Base-by-base conservation (phyloP, 768 basidiomycete species). In the Boletellus sp. region DNA sequence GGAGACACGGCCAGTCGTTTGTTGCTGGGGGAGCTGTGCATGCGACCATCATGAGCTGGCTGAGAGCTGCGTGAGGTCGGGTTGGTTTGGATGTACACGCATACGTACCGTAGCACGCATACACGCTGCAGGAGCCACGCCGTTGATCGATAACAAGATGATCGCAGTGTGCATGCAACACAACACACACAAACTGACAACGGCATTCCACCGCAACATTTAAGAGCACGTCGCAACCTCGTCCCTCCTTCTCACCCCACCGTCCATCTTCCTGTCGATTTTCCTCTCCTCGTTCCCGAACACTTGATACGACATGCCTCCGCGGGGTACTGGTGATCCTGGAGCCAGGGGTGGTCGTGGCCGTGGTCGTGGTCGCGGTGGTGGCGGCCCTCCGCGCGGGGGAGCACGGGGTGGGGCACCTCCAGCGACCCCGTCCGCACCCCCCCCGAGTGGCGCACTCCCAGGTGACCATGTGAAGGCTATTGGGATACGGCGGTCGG, bases 401-500 rank as follows among this genome's bases (percentile, higher is more conserved):
- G 56, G 60, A 13, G 56, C 64, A 35, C 53, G 65, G 35, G 47
- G 62, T 33, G 56, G 59, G 15, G 47, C 48, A 33, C 47, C 46
- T 36, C 45, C 54, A 20, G 47, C 55, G 26, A 45, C 55, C 45
- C 5, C 44, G 68, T 52, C 54, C 6, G 63, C 37, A 60, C 43
- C 71, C 61, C 37, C 70, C 13, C 67, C 74, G 12, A 74, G 62
- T n/a, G 60, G 59, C 31, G 52, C 58, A 39, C 61, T 68, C 23
- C 67, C 67, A 42, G 60, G 53, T 37, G 43, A 55, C 16, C 78
- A 78, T 56, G 69, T 80, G 42, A 51, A 65, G 40, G 74, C 83
- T 24, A 72, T 87, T 35, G 87, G 87, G 16, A 89, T 90, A 33
- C 83, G 77, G 57, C 75, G 89, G 35, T 77, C 84, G 24, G 77